These are phyloP conservation scores for Phytophthora melonis DNA, from an alignment of 352 stramenopile species.

Conservation along the genomic window DNA sequence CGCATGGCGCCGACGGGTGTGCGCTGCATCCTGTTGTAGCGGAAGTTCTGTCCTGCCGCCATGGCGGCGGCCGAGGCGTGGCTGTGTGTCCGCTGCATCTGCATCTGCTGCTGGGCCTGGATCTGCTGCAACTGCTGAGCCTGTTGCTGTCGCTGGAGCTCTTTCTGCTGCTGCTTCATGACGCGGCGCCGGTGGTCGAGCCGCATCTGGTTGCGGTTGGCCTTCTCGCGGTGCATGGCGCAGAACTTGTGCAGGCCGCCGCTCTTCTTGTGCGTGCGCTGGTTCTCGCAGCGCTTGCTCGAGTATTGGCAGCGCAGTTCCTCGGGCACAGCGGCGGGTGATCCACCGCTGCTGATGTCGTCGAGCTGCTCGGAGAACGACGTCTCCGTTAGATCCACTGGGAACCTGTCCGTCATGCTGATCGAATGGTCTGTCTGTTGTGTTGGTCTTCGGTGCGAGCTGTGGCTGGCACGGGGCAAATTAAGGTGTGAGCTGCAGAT, in stretches of 20 bases:
- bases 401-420: slow-evolving; percentile 35
- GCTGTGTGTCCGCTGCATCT: slow-evolving; percentile 27
- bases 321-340: slow-evolving; percentile 34
- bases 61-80: slow-evolving; percentile 25
- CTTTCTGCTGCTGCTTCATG: slow-evolving; percentile 60
- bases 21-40: slow-evolving; percentile 29
- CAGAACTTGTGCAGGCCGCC: slow-evolving; percentile 81
- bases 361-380: slow-evolving; percentile 25
- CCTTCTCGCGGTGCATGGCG: slow-evolving; percentile 72
- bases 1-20: slow-evolving; percentile 17
- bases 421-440: neutral
- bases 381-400: slow-evolving; percentile 19
- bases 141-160: slow-evolving; percentile 50
- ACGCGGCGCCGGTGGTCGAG: slow-evolving; percentile 68
- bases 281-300: slow-evolving; percentile 70
- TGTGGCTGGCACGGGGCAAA: slow-evolving; percentile 39
- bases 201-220: slow-evolving; percentile 81
- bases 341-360: slow-evolving; percentile 7
- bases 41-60: slow-evolving; percentile 46
- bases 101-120: slow-evolving; percentile 34
- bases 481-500: slow-evolving; percentile 38
- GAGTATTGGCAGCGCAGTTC: slow-evolving; percentile 73
- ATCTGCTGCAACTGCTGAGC: slow-evolving; percentile 39
- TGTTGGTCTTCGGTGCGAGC: slow-evolving; percentile 23
- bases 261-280: slow-evolving; percentile 71